Evolutionary conservation across 495 filamentous ascomycete species (phyloP).

Genomic region (Astrocystis sublimbata): DNA sequence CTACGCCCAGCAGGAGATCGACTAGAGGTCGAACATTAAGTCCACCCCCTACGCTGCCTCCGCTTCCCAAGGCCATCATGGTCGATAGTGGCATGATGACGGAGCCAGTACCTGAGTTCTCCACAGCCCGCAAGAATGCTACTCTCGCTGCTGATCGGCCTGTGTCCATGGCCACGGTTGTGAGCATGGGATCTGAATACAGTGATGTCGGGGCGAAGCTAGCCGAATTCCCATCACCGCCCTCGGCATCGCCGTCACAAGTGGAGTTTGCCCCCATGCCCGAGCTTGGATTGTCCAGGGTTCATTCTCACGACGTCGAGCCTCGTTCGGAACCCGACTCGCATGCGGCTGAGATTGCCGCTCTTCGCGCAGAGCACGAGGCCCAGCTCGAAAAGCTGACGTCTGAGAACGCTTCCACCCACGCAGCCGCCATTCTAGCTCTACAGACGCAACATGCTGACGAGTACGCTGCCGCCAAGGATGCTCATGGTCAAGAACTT

Average conservation of each 20-base stretch:
- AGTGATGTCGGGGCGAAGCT: constrained; percentile 45
- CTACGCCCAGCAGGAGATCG: constrained; percentile 48
- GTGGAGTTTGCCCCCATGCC: constrained; percentile 19
- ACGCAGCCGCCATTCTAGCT: constrained; percentile 45
- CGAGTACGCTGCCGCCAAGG: constrained; percentile 35
- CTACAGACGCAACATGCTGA: constrained; percentile 48
- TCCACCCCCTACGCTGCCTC: constrained; percentile 56
- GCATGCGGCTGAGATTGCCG: constrained; percentile 24
- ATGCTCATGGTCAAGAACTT: constrained; percentile 41
- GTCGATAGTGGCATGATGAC: constrained; percentile 88
- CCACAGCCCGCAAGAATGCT: constrained; percentile 25
- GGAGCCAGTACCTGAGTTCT: constrained; percentile 51
- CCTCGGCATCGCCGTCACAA: constrained; percentile 38
- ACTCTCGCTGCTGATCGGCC: constrained; percentile 25
- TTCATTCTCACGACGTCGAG: constrained; percentile 36
- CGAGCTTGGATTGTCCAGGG: constrained; percentile 32
- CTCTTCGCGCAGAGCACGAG: constrained; percentile 46
- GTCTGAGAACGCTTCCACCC: constrained; percentile 48
- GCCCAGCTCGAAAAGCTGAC: constrained; percentile 45
- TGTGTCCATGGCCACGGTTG: constrained; percentile 42
- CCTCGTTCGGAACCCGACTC: constrained; percentile 35
- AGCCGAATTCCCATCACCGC: constrained; percentile 49
- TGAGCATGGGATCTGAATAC: constrained; percentile 33
- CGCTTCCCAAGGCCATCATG: constrained; percentile 59
- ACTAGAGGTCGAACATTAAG: constrained; percentile 48